Base-by-base conservation (phyloP, 2,329 filamentous ascomycete species). In the Xylaria hypoxylon region DNA sequence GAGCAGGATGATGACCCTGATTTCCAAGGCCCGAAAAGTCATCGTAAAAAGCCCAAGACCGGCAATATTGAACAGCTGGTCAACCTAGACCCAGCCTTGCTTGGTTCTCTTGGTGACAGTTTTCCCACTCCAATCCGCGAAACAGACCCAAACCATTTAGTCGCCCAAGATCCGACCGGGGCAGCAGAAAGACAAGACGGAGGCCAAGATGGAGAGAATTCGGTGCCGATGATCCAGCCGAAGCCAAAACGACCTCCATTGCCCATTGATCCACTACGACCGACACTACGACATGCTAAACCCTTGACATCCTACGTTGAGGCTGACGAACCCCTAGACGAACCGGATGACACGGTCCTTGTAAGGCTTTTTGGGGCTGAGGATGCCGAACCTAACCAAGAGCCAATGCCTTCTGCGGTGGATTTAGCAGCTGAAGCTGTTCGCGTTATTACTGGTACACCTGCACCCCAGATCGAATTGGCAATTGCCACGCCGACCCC, bases 1-100 rank as follows among this genome's bases (percentile, higher is more conserved):
- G 85, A 86, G 47, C 84, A 83, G 22, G 83, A 88, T 55, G 78
- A 86, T 55, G 83, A 84, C 55, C 86, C 86, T 0, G 86, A 88
- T 63, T 88, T 87, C 68, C 73, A 78, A 48, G 79, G 79, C 0
- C 79, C 81, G 0, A 83, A 74, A 53, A 80, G 75, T 58, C 80
- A 83, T 45, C 73, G 74, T 28, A 86, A 83, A 73, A 85, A 81
- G 70, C 73, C 77, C 8, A 79, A 71, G 69, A 73, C 75, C 0
- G 77, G 79, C 26, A 78, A 77, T 55, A 73, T 79, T n/a, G 70
- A 76, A 24, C 75, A 77, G 19, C 70, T 80, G 3, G 77, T 80
- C 68, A 82, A 85, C 55, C 80, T 88, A 76, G 86, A 88, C 62
- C 86, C 86, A 2, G 86, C 86, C 1, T 76, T 88, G 19, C 83